These are phyloP conservation scores for Amaranthus tricolor DNA, from an alignment of 179 eudicot species.

Conservation along the genomic window DNA sequence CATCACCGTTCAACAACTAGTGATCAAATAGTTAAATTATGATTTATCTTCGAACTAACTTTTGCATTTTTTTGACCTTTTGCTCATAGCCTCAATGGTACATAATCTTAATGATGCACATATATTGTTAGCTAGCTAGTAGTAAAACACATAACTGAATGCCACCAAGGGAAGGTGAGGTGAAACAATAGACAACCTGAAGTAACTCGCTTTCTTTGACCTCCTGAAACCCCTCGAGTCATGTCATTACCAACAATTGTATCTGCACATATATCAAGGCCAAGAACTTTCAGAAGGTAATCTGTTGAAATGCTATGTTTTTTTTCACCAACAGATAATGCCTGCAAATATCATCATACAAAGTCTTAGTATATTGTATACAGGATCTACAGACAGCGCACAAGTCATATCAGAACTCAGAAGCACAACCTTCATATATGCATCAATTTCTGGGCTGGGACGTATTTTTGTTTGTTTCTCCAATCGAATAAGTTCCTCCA, in stretches of 20 bases:
- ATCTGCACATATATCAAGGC: conserved; percentile 38
- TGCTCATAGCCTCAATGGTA: not conserved
- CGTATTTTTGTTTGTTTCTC: conserved; percentile 61
- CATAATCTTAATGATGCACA: not conserved
- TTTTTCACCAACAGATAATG: conserved; percentile 64
- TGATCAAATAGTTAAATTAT: not conserved
- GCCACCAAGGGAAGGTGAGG: not conserved
- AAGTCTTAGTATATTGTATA: conserved; percentile 8
- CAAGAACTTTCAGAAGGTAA: conserved; percentile 36
- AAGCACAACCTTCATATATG: conserved; percentile 67
- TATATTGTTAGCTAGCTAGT: not conserved
- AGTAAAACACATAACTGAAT: not conserved
- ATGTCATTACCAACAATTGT: conserved; percentile 33
- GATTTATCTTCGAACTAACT: not conserved
- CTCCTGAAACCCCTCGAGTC: conserved; percentile 40
- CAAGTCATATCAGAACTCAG: conserved; percentile 4
- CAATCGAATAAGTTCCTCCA: conserved; percentile 57
- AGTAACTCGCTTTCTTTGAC: conserved; percentile 41
- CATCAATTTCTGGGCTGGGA: conserved; percentile 80
- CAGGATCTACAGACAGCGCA: not conserved
- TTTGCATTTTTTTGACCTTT: not conserved
- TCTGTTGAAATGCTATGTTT: conserved; percentile 73
- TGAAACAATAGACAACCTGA: conserved; percentile 29
- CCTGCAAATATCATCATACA: conserved; percentile 39
- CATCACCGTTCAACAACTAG: not conserved